Evolutionary conservation across 1,284 basidiomycete species (phyloP).

Genomic region (Naganishia liquefaciens): DNA sequence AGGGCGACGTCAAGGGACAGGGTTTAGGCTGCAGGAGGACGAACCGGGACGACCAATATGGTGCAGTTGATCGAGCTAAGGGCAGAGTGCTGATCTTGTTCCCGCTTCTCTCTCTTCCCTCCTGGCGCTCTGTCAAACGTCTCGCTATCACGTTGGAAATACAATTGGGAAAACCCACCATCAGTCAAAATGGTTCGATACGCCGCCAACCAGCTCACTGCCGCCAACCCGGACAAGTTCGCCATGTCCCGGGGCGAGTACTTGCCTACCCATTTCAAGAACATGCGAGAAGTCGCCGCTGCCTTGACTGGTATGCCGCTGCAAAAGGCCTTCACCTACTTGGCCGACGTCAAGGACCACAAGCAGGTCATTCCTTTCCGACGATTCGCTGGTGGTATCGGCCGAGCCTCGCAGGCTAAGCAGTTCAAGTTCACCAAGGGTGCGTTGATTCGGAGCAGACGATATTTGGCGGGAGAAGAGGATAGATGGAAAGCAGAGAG

Average conservation of each 20-base stretch:
- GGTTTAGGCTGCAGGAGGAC: not conserved
- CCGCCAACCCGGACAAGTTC: slow-evolving; percentile 89
- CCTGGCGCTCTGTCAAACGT: not conserved
- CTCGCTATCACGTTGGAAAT: not conserved
- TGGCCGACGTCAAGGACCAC: slow-evolving; percentile 92
- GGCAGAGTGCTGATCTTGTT: slow-evolving; percentile 15
- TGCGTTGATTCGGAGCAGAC: slow-evolving; percentile 52
- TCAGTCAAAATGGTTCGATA: slow-evolving; percentile 70
- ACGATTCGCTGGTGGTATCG: slow-evolving; percentile 94
- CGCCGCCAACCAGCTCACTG: slow-evolving; percentile 73
- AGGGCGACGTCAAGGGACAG: not conserved
- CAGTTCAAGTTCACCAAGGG: slow-evolving; percentile 96
- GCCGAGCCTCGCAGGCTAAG: slow-evolving; percentile 95
- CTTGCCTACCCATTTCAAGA: slow-evolving; percentile 99
- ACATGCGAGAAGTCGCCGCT: slow-evolving; percentile 95
- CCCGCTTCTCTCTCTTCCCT: not conserved
- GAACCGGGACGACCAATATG: not conserved
- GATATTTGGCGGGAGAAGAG: not conserved
- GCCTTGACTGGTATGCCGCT: slow-evolving; percentile 87
- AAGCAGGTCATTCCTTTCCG: slow-evolving; percentile 97
- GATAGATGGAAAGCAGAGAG: not conserved
- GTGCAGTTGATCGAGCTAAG: slow-evolving; percentile 6
- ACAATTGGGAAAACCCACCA: not conserved
- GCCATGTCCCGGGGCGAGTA: slow-evolving; percentile 93
- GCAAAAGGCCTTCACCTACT: slow-evolving; percentile 93